These are phyloP conservation scores for Ophiosphaerella korrae DNA, from an alignment of 2,329 filamentous ascomycete species.

Conservation along the genomic window DNA sequence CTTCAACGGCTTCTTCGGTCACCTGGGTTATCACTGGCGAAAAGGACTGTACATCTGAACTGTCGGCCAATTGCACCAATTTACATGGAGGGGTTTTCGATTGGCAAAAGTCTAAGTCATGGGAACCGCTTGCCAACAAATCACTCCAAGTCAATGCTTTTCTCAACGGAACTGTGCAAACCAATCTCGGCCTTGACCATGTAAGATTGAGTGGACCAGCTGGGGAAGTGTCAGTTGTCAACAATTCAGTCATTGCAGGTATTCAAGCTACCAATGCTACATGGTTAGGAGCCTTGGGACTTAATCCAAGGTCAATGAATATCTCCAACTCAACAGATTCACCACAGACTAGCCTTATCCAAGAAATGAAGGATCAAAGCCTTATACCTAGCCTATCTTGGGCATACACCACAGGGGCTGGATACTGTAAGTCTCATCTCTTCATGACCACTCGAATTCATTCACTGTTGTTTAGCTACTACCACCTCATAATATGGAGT, in stretches of 20 bases:
- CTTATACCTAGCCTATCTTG: conserved; percentile 42
- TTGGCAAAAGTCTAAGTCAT: conserved; percentile 37
- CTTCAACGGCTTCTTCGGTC: conserved; percentile 39
- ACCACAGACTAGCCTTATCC: conserved; percentile 34
- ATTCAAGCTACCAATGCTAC: conserved; percentile 41
- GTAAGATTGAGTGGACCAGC: conserved; percentile 31
- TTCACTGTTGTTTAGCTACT: background rate
- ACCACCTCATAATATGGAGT: too few relatives aligned
- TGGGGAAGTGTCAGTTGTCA: conserved; percentile 20
- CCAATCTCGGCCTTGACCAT: conserved; percentile 42
- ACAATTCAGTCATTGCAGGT: conserved; percentile 44
- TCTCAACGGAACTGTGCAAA: conserved; percentile 32
- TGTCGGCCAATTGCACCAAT: conserved; percentile 32
- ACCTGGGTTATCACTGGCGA: conserved; percentile 32
- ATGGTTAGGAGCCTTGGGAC: conserved; percentile 26
- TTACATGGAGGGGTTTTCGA: conserved; percentile 39
- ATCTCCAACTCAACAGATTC: conserved; percentile 40
- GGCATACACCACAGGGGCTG: conserved; percentile 47
- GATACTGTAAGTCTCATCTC: conserved; percentile 14
- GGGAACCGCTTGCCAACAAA: conserved; percentile 29
- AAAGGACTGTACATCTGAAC: conserved; percentile 30
- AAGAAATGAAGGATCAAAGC: conserved; percentile 22
- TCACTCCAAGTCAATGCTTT: conserved; percentile 29
- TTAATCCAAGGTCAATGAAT: conserved; percentile 36
- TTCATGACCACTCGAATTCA: conserved; percentile 18